Base-by-base conservation (phyloP, 148 eudicot genomes). In the Persicaria tinctoria region DNA sequence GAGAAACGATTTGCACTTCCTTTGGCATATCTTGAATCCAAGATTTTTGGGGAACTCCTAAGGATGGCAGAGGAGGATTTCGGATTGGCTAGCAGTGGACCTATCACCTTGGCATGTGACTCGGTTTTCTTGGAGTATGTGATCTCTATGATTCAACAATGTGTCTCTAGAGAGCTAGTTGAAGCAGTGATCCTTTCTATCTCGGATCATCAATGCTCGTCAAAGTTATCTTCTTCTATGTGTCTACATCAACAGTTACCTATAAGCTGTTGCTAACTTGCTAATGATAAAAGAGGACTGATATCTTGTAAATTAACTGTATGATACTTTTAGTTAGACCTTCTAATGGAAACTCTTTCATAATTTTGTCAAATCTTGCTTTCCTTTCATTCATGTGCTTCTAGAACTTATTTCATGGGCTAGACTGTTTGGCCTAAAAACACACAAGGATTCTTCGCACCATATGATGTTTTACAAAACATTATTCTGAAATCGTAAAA, bases 81-180 rank as follows among this genome's bases (percentile, higher is more conserved):
- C 51, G 78, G 74, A 12, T 3, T 53, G 62, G 4, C 0, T 32
- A 12, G 78, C 9, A 64, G 51, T 54, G 60, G 74, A 3, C 66
- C 74, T 8, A 69, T 76, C 68, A 76, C 78, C 6, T 23, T 76
- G 62, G 68, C 74, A 5, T 76, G 78, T 44, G 74, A 69, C 46
- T 53, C 51, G 7, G 41, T 3, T 70, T 55, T 76, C 41, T 12
- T 76, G 53, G 78, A 76, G 74, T 70, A 69, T 41, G 54, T 23
- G 3, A 47, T 76, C 38, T 51, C 64, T 45, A 54, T 76, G 41
- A 17, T 68, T 38, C 41, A 12, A n/a, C 55, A 50, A 38, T 13
- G 70, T 54, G 63, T 32, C 54, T 51, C 51, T 4, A 38, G 23
- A 54, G 74, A 53, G 6, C 6, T 38, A 4, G 45, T 51, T 32